Evolutionary conservation across 2,329 filamentous ascomycete genomes (phyloP).

Genomic region (Beauveria caledonica): DNA sequence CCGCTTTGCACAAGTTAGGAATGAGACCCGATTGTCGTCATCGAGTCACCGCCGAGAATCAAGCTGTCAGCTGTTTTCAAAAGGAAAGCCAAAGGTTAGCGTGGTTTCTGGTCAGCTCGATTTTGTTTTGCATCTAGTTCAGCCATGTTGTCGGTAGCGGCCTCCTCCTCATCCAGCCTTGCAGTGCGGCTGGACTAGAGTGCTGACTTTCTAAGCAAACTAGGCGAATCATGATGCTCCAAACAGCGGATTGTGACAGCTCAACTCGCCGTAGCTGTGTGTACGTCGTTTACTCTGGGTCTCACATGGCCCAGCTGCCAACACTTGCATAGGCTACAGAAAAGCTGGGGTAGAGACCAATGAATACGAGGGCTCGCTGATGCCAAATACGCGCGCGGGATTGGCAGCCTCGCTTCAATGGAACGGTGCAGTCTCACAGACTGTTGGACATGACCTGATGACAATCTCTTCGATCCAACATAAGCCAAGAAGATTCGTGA

Average conservation of each 20-base stretch:
- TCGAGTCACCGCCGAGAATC: background rate
- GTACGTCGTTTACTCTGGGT: conserved; percentile 8
- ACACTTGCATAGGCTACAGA: background rate
- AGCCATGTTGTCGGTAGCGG: background rate
- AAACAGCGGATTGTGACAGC: background rate
- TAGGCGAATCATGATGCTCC: background rate
- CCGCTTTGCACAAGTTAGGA: background rate
- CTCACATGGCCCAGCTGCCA: conserved; percentile 2
- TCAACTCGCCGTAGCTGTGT: background rate
- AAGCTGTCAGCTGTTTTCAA: background rate
- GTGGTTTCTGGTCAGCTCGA: background rate
- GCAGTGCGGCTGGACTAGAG: background rate
- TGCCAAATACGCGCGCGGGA: background rate
- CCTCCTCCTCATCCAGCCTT: background rate
- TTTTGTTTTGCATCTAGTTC: background rate
- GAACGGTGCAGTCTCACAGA: background rate
- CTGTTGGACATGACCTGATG: background rate
- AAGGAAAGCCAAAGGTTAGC: background rate
- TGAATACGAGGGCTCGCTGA: background rate
- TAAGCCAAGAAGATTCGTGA: background rate
- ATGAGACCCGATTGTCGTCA: background rate
- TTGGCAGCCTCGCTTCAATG: background rate
- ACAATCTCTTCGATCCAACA: background rate
- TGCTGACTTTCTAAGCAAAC: background rate
- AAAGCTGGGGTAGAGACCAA: background rate